Base-by-base conservation (phyloP, 2,329 filamentous ascomycete species). In the Ophiocordyceps camponoti-saundersi region DNA sequence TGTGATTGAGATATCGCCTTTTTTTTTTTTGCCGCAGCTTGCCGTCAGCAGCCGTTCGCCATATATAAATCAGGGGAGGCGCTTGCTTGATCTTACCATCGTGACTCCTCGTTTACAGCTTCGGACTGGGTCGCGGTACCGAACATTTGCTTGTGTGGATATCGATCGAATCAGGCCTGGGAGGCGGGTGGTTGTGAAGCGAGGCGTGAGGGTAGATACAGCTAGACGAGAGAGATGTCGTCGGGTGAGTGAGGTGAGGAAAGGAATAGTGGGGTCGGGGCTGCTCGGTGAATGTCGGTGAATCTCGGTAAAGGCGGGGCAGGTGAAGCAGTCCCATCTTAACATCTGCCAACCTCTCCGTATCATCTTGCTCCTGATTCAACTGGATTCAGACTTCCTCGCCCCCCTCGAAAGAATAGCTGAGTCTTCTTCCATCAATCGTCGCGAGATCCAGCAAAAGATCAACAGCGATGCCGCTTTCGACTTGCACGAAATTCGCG, bases 1-100 rank as follows among this genome's bases (percentile, higher is more conserved):
- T 80, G 51, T 75, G 81, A 65, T 96, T 80, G 48, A 96, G 75
- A 61, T 94, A 82, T 62, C 36, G 36, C 36, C 36, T 40, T 18
- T 3, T 11, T n/a, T 5, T n/a, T 78, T 80, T 88, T 88, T 93
- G 10, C 3, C n/a, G 15, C n/a, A n/a, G 52, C 47, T 49, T 8
- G 23, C 18, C 36, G 26, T 50, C 36, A 50, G 47, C 32, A 10
- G 8, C 8, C 29, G 29, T 15, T 12, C 11, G 11, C 20, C 21
- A 3, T n/a, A 6, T 5, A 1, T 8, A 18, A 10, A 18, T 11
- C 11, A 6, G n/a, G 34, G 13, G 16, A 10, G 43, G 18, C 11
- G 6, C 1, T 16, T 4, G 12, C 2, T n/a, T 39, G 6, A 18
- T 47, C 56, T 49, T 51, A 65, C 63, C 61, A 67, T 62, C 64